Conservation (phyloP, 805 yeast species). For the Schwanniomyces vanrijiae region DNA sequence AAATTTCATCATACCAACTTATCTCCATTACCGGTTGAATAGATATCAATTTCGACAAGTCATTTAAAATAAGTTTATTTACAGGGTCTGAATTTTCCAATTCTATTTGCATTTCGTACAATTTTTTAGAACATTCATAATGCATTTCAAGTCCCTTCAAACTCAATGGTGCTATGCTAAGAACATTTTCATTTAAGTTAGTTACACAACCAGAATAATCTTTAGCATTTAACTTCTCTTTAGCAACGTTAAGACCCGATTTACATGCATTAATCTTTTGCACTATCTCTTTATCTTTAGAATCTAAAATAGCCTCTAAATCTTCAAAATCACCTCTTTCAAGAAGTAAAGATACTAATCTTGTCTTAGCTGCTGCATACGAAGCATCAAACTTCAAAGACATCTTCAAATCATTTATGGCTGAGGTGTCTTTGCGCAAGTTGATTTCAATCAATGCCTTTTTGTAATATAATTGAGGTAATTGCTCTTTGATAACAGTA, state of each 20-base stretch:
- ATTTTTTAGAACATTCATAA: slow-evolving; percentile 20
- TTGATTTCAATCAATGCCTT: slow-evolving; percentile 62
- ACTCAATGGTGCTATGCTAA: slow-evolving; percentile 44
- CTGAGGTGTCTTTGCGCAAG: slow-evolving; percentile 51
- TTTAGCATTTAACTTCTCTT: slow-evolving; percentile 7
- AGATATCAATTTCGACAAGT: slow-evolving; percentile 25
- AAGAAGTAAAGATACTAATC: slow-evolving; percentile 48
- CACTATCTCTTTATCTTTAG: slow-evolving; percentile 12
- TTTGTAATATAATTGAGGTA: slow-evolving; percentile 54
- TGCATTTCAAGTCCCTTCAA: slow-evolving; percentile 33
- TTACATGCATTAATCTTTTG: slow-evolving; percentile 19
- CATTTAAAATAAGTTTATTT: slow-evolving; percentile 19
- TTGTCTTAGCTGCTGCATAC: slow-evolving; percentile 48
- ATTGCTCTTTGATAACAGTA: slow-evolving; percentile 9
- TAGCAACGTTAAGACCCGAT: slow-evolving; percentile 10
- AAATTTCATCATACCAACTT: slow-evolving; percentile 19
- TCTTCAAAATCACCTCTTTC: slow-evolving; percentile 52
- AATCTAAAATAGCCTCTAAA: slow-evolving; percentile 10
- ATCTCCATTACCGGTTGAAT: slow-evolving; percentile 27
- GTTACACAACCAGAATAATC: slow-evolving; percentile 19
- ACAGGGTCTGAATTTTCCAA: slow-evolving; percentile 7
- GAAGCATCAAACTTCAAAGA: slow-evolving; percentile 44
- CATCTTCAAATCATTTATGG: slow-evolving; percentile 51
- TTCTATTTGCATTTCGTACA: slow-evolving; percentile 5
- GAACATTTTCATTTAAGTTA: slow-evolving; percentile 21